These are phyloP conservation scores for Aspergillus intermedius DNA, from an alignment of 2,329 filamentous ascomycete species.

Conservation along the genomic window DNA sequence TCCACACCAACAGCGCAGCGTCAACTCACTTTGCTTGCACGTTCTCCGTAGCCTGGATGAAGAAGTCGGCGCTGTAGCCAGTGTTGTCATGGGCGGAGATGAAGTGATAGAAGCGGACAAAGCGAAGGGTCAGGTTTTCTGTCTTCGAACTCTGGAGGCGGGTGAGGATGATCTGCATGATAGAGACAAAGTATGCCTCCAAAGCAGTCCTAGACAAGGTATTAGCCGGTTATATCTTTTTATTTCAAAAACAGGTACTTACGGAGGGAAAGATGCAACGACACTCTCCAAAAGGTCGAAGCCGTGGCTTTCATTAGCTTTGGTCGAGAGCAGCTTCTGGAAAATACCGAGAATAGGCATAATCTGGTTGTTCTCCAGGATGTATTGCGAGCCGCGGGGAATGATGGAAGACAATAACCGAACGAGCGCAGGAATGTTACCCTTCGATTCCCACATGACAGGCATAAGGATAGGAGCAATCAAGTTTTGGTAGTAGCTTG, in stretches of 20 bases:
- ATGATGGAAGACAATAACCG: conserved; percentile 80
- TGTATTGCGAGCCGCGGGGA: conserved; percentile 64
- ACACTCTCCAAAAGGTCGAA: conserved; percentile 87
- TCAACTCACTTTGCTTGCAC: conserved; percentile 60
- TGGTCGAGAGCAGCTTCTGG: conserved; percentile 76
- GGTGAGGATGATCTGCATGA: conserved; percentile 76
- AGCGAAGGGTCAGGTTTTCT: conserved; percentile 77
- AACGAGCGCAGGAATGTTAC: conserved; percentile 86
- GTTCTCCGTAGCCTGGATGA: conserved; percentile 75
- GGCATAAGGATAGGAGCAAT: conserved; percentile 72
- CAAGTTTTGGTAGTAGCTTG: conserved; percentile 72
- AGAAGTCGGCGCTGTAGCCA: conserved; percentile 87
- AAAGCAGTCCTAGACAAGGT: conserved; percentile 49
- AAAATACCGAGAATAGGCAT: conserved; percentile 92
- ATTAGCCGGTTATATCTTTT: neutral
- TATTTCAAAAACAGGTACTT: conserved; percentile 32
- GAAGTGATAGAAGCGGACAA: conserved; percentile 91
- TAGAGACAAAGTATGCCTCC: conserved; percentile 69
- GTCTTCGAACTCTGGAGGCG: conserved; percentile 65
- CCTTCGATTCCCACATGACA: conserved; percentile 82
- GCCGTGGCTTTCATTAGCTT: conserved; percentile 75
- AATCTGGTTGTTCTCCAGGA: conserved; percentile 72
- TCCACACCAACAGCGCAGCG: neutral
- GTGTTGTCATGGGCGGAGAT: conserved; percentile 71
- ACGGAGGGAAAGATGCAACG: conserved; percentile 65